phyloP scores from a whole-genome alignment of 2,329 filamentous ascomycete species.

The Nemania diffusa region DNA sequence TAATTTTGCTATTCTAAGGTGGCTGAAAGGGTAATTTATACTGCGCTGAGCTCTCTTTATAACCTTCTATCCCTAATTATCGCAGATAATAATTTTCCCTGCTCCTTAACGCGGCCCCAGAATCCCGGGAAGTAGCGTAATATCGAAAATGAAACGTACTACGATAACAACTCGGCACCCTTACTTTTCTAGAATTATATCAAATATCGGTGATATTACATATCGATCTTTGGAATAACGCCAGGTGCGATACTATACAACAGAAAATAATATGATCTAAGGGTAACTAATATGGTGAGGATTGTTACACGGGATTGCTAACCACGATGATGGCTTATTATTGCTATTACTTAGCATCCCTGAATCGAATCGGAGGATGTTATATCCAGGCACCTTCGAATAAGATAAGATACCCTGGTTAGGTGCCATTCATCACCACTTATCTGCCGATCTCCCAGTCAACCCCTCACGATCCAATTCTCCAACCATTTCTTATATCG shows the following conservation, averaged over 20 bases:
- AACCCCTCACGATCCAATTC: constrained; percentile 1
- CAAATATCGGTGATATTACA: background rate
- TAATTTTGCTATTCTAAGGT: too few species aligned
- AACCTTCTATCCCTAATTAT: too few species aligned
- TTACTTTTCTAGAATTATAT: too few species aligned
- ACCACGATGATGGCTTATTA: background rate
- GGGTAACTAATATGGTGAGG: background rate
- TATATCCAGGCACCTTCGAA: background rate
- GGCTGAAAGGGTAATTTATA: too few species aligned
- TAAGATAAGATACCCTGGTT: background rate
- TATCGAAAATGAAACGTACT: too few species aligned
- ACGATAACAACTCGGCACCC: too few species aligned
- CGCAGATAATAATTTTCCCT: too few species aligned
- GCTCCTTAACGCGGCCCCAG: too few species aligned
- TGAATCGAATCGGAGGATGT: background rate
- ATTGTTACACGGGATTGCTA: background rate
- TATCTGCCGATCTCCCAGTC: background rate
- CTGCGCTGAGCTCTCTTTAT: too few species aligned
- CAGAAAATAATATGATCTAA: background rate
- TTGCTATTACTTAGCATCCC: background rate
- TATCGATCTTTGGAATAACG: background rate
- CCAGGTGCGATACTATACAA: background rate
- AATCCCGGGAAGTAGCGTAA: too few species aligned
- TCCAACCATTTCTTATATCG: background rate
- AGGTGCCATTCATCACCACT: background rate